Evolutionary conservation across 768 basidiomycete species (phyloP).

Genomic region (Tricholoma flavovirens): DNA sequence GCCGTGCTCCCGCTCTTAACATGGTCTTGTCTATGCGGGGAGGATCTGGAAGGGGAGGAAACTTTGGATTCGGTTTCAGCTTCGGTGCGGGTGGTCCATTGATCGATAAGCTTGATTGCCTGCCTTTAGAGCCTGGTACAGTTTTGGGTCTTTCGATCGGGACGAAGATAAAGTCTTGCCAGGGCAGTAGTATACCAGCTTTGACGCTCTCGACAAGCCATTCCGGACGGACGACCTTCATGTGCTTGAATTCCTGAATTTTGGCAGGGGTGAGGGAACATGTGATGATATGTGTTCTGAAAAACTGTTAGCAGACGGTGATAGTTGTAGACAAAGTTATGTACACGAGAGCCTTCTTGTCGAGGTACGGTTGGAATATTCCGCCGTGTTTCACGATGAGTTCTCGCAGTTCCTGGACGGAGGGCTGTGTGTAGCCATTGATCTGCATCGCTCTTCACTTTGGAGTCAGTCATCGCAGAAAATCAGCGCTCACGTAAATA

Average conservation of each 20-base stretch:
- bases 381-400: conserved; percentile 84
- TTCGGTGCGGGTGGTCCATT: conserved; percentile 6
- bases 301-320: neutral
- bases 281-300: conserved; percentile 87
- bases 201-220: conserved; percentile 86
- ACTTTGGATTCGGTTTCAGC: neutral
- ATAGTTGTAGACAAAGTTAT: conserved; percentile 19
- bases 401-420: conserved; percentile 76
- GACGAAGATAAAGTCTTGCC: conserved; percentile 66
- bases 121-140: conserved; percentile 41
- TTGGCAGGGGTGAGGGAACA: conserved; percentile 88
- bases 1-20: neutral
- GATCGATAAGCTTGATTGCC: conserved; percentile 29
- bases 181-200: conserved; percentile 64
- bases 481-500: conserved; percentile 63
- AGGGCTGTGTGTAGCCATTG: conserved; percentile 85
- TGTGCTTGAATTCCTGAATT: conserved; percentile 77
- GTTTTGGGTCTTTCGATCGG: conserved; percentile 42
- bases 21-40: neutral
- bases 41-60: neutral
- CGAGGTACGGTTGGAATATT: conserved; percentile 76
- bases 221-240: conserved; percentile 85
- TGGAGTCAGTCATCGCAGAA: neutral
- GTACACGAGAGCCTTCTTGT: conserved; percentile 69
- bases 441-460: conserved; percentile 42